Evolutionary conservation across 192 early-diverging fungal genomes (phyloP).

Genomic region (Gryganskiella cystojenkinii): DNA sequence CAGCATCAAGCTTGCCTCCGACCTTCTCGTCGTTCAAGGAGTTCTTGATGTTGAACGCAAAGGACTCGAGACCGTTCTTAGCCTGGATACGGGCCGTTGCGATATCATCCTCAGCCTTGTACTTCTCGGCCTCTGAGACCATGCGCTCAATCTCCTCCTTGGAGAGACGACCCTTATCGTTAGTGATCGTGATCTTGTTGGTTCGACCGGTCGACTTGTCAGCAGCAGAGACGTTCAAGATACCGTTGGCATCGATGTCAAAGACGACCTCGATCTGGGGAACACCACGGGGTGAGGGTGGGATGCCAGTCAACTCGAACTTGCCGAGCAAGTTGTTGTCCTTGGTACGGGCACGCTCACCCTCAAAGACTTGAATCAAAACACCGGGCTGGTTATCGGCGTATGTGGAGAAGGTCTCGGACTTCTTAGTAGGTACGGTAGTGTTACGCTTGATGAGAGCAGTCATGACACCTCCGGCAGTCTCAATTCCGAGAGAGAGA

Average conservation of each 20-base stretch:
- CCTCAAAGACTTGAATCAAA: slow-evolving; percentile 94
- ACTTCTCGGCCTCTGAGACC: slow-evolving; percentile 92
- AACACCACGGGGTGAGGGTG: slow-evolving; percentile 95
- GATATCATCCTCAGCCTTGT: slow-evolving; percentile 94
- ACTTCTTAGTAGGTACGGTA: slow-evolving; percentile 94
- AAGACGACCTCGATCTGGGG: slow-evolving; percentile 96
- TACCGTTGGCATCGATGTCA: slow-evolving; percentile 96
- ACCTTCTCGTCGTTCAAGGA: slow-evolving; percentile 86
- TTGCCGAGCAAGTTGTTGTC: slow-evolving; percentile 98
- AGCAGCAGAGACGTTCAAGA: slow-evolving; percentile 89
- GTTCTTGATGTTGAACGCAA: slow-evolving; percentile 83
- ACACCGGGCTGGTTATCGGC: slow-evolving; percentile 95
- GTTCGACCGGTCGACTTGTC: slow-evolving; percentile 92
- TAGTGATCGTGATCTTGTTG: slow-evolving; percentile 98
- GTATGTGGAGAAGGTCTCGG: slow-evolving; percentile 95
- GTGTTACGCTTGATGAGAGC: slow-evolving; percentile 95
- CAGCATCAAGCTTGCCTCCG: slow-evolving; percentile 76
- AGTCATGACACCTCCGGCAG: slow-evolving; percentile 96
- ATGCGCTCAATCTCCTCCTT: slow-evolving; percentile 98
- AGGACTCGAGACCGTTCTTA: slow-evolving; percentile 91
- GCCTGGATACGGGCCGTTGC: slow-evolving; percentile 87
- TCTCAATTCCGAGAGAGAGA: slow-evolving; percentile 95
- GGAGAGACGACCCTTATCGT: slow-evolving; percentile 96
- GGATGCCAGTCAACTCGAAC: slow-evolving; percentile 96
- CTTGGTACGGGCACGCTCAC: slow-evolving; percentile 93